Evolutionary conservation across 331 rosid species (phyloP).

Genomic region (Ulmus americana): DNA sequence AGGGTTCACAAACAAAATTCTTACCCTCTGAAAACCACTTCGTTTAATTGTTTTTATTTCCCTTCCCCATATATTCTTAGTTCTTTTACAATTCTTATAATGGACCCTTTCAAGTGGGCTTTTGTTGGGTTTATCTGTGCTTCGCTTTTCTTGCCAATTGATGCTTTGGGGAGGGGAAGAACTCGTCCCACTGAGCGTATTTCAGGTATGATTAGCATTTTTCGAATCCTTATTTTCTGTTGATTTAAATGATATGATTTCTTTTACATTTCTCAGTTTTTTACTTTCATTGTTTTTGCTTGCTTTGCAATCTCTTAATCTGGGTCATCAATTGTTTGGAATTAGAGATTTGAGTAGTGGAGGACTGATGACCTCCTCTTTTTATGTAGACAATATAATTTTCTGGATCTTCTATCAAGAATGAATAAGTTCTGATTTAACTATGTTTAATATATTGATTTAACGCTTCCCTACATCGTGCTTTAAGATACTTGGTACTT

Average conservation of each 20-base stretch:
- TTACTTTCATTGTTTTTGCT: neutral
- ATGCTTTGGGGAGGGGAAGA: slow-evolving; percentile 44
- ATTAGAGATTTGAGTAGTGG: slow-evolving; percentile 13
- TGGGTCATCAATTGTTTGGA: slow-evolving; percentile 9
- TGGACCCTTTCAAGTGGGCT: slow-evolving; percentile 39
- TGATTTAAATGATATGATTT: slow-evolving; percentile 16
- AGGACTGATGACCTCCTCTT: neutral
- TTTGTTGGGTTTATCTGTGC: slow-evolving; percentile 43
- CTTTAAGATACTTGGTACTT: neutral
- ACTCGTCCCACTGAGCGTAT: slow-evolving; percentile 75
- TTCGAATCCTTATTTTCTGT: neutral
- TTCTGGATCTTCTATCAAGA: slow-evolving; percentile 24
- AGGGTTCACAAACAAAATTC: too few relatives aligned
- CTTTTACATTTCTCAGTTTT: slow-evolving; percentile 2
- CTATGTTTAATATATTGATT: neutral
- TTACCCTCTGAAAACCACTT: too few relatives aligned
- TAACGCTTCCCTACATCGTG: neutral
- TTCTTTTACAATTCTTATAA: slow-evolving; percentile 9
- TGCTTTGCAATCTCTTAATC: slow-evolving; percentile 2
- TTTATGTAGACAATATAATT: neutral
- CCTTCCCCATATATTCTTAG: too few relatives aligned
- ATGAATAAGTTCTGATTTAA: slow-evolving; percentile 4
- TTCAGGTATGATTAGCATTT: slow-evolving; percentile 47
- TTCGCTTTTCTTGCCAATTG: slow-evolving; percentile 34
- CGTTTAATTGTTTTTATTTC: too few relatives aligned